Base-by-base conservation (phyloP, 2,329 filamentous ascomycete species). In the Gyromitra esculenta region DNA sequence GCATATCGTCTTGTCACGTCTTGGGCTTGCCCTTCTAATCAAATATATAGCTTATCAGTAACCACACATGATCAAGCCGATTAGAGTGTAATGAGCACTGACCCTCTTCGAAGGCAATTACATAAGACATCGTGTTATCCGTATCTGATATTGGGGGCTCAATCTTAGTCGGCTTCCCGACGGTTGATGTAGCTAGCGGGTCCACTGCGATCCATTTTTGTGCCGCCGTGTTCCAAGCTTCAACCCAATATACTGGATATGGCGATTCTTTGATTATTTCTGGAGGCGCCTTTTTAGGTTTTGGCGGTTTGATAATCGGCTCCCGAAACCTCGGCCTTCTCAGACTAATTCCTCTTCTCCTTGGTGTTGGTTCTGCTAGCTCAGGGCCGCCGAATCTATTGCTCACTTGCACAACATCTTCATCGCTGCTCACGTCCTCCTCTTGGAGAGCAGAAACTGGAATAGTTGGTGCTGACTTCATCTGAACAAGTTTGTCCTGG, bases 181-280 rank as follows among this genome's bases (percentile, higher is more conserved):
- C 89, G 79, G 90, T 91, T 71, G 89, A 87, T 0, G 94, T 97
- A 1, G 96, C 93, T 0, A 97, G 84, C 0, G 94, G 90, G 82
- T 99, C 96, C 48, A 96, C 89, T 0, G 93, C 88, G 71, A 97
- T 89, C 96, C 96, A 99, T 85, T 93, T 97, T 82, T 97, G 92
- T 79, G 93, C 89, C 0, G 92, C 91, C 68, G 90, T 86, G 78
- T 97, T 94, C 79, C 97, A 92, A 2, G 93, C 91, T 84, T 99
- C 96, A 0, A 97, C 91, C 96, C 96, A 99, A 82, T 94, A 98
- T 1, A 98, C 87, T 0, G 96, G 96, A 81, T 91, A 78, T 69
- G 37, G 65, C 9, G 57, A 77, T 52, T 54, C 76, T 74, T 48
- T 77, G 72, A 56, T 77, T 76, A 9, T 66, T 48, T 35, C 35